Base-by-base conservation (phyloP, 2,329 filamentous ascomycete genomes). In the Ophiosphaerella narmari region DNA sequence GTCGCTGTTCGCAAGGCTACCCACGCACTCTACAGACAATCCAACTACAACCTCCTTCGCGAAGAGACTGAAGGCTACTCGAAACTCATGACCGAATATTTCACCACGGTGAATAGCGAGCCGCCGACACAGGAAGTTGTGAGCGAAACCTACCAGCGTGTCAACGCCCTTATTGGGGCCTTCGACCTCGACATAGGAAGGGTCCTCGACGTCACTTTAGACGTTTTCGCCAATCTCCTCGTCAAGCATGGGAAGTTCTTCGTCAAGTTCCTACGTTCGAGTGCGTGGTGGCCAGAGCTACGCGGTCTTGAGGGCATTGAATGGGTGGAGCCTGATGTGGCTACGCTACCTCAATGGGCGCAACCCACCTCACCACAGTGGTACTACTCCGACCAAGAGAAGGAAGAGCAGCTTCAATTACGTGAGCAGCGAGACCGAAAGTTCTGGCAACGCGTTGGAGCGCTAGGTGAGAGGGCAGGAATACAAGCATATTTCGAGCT, bases 51-150 rank as follows among this genome's bases (percentile, higher is more conserved):
- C 66, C 78, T 99, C 7, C 79, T 99, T 16, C 87, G 94, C 38
- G 94, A 99, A 76, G 94, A 99, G 74, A 91, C 91, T 0, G 94
- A 99, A 75, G 94, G 95, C 35, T 99, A 96, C 70, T 92, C 94
- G 0, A 99, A 99, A 73, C 84, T 99, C 39, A 86, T 96, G 52
- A 97, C 93, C 0, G 94, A 99, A 72, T 86, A 97, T 29, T 99
- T 97, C 74, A 93, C 91, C 7, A 95, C 89, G 0, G 90, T 89
- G 64, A 87, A 86, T 61, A 85, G 83, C 54, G 85, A 88, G 46
- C 85, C 86, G 18, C 87, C 88, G n/a, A 86, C 86, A 2, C 84
- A 84, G 45, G 88, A 91, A 54, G 82, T 89, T 32, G 90, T 93
- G 2, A 86, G 89, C 62, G 87, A 91, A 64, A 91, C 91, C 0